phyloP scores from a whole-genome alignment of 164 flowering plant species.

The Sedum album region DNA sequence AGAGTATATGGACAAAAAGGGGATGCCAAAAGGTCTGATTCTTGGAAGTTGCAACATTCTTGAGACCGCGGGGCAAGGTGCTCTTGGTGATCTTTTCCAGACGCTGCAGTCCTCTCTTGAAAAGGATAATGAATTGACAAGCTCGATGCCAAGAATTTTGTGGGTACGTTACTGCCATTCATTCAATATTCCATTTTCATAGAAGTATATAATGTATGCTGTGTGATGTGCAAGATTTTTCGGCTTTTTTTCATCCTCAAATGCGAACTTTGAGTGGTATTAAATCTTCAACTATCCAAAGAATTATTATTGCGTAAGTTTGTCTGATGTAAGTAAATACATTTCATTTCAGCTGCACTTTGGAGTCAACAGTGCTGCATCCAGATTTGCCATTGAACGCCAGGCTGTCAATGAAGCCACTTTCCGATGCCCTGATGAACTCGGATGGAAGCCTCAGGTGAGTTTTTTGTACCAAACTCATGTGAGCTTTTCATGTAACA shows the following conservation, averaged over 20 bases:
- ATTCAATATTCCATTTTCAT: too few relatives aligned
- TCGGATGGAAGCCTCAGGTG: constrained; percentile 99
- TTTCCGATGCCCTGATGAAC: constrained; percentile 89
- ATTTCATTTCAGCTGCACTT: constrained; percentile 60
- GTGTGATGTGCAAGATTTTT: neutral
- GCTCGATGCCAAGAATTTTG: constrained; percentile 37
- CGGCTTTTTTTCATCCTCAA: neutral
- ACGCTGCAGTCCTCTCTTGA: constrained; percentile 50
- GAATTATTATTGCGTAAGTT: neutral
- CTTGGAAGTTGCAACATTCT: constrained; percentile 78
- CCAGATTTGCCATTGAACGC: constrained; percentile 75
- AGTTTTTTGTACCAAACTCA: neutral
- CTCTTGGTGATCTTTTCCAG: constrained; percentile 49
- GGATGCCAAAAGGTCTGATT: constrained; percentile 61
- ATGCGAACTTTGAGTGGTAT: neutral
- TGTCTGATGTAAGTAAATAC: neutral
- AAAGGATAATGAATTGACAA: constrained; percentile 26
- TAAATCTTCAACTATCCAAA: neutral
- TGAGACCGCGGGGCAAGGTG: constrained; percentile 89
- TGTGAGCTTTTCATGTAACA: neutral
- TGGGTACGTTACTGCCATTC: constrained; percentile 41
- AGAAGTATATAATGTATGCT: neutral
- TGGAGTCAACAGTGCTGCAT: constrained; percentile 93
- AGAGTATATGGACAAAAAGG: constrained; percentile 56
- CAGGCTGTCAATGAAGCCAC: constrained; percentile 96